Evolutionary conservation across 129 eudicot genomes (phyloP), one percentile per base, ranked within the genome.

Genomic region (Tagetes patula): DNA sequence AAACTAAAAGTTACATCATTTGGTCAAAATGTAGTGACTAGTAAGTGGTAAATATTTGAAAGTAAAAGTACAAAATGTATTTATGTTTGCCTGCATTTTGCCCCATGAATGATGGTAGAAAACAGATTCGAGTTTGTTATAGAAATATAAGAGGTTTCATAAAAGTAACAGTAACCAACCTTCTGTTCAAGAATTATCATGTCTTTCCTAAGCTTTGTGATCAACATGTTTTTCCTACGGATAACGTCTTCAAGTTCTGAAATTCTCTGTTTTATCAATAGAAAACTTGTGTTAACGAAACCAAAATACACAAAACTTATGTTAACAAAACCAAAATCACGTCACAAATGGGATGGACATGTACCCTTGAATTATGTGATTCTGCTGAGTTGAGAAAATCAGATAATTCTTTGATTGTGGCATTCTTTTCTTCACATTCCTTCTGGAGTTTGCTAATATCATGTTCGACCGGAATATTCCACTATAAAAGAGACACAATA

Each of bases 351-450:
- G 20, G 58, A 36, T 49, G 12, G 39, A 33, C 33, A 41, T 39
- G n/a, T 70, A 87, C 98, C 96, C 87, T 90, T 39, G 96, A 84
- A 77, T 81, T 75, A 43, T 52, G 73, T 76, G 73, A 85, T 55
- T 89, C 91, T 11, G 86, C 81, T 60, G 96, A 85, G 55, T 75
- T 82, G 38, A 93, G 81, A 72, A 75, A 81, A 67, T 70, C 49
- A 1, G 98, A 81, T 52, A 93, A 73, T 69, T 90, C 90, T 80
- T 80, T 79, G 63, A 93, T 85, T 43, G 90, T 82, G 50, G 83
- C 77, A 75, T 93, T 96, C 65, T 93, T 90, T 66, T 85, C 87
- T 89, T 82, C 96, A 76, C 85, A 87, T 83, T 89, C 91, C 70
- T 75, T 88, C 67, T 56, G 78, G 30, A 84, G 89, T 74, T 73